Evolutionary conservation across 176 grass and related monocot species (phyloP), one percentile per base, ranked within the genome.

Genomic region (Carex cristatella): DNA sequence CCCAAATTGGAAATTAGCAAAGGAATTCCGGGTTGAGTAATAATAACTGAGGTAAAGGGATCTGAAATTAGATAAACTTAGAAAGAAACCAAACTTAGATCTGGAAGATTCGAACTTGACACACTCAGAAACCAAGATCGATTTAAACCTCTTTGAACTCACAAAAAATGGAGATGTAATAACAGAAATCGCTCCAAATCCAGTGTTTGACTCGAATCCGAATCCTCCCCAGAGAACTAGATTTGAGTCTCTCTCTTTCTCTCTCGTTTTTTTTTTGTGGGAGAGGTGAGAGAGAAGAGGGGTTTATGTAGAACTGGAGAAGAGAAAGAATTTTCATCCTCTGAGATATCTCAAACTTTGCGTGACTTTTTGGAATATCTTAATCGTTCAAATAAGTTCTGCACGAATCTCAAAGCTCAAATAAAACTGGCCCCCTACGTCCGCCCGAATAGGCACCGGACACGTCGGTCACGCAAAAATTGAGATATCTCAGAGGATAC

Each of bases 101-200:
- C 5, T n/a, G n/a, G 4, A 68, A 67, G 62, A 40, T 83, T 66
- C 11, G 13, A 83, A 46, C 37, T 67, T 68, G 1, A 83, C 62
- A 82, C 38, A 46, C 31, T 46, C 1, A 60, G 4, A 49, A 81
- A 61, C n/a, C n/a, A n/a, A 9, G 16, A 55, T 49, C 1, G 7
- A 63, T 49, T 11, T 9, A 13, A 61, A 80, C 56, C 76, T 42
- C 38, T 61, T n/a, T 61, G 65, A 81, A 48, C 79, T 81, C 79
- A 27, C 35, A 59, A 40, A 81, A 81, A 81, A 23, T 62, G 79
- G 79, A 81, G 80, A 82, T 48, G 44, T 30, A 44, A 5, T 19
- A 59, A 67, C 60, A 63, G n/a, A 83, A 63, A 66, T 4, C 32
- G 3, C 28, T 4, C 28, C 38, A 30, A 66, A 67, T 15, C 33